Base-by-base conservation (phyloP, 2,329 filamentous ascomycete species). In the Aspergillus clavatus region DNA sequence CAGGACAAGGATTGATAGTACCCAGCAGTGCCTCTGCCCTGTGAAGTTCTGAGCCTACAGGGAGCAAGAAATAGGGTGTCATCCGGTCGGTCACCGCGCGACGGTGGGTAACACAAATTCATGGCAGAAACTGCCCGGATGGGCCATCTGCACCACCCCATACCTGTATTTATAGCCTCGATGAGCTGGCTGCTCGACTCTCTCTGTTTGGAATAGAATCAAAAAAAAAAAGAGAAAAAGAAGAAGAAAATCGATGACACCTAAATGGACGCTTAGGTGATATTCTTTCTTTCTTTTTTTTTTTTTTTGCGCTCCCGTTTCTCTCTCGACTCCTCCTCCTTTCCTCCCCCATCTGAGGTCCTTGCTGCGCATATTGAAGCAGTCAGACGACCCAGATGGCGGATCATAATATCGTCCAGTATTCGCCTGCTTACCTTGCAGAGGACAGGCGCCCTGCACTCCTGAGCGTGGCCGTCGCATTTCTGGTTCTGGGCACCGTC, bases 401-500 rank as follows among this genome's bases (percentile, higher is more conserved):
- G 16, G 31, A 35, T 21, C 31, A 35, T 18, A 5, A 19, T 11
- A 16, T 14, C 10, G 7, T 16, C 31, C 31, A 41, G 7, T 19
- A 41, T 11, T 41, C 43, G 29, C 10, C 14, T 2, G 43, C 21
- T 10, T 41, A 29, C 11, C 38, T 45, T 18, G 21, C 40, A 16
- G 38, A 45, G 23, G 24, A 38, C 16, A 23, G 31, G 11, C 45
- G 39, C 7, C 16, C 24, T 11, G 12, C 28, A 2, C 16, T 47
- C 3, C 19, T 39, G 11, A 21, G 19, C 22, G 28, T 43, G 10
- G 33, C 35, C 1, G 19, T 37, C 3, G 5, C 43, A 8, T 47
- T 43, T 14, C 38, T 47, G 19, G 23, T 36, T 10, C 40, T 47
- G 11, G 41, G 43, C 22, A 43, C 40, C 3, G n/a, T 40, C 4